Conservation (phyloP, 2,329 filamentous ascomycete genomes). For the Dactylellina parvicollis region DNA sequence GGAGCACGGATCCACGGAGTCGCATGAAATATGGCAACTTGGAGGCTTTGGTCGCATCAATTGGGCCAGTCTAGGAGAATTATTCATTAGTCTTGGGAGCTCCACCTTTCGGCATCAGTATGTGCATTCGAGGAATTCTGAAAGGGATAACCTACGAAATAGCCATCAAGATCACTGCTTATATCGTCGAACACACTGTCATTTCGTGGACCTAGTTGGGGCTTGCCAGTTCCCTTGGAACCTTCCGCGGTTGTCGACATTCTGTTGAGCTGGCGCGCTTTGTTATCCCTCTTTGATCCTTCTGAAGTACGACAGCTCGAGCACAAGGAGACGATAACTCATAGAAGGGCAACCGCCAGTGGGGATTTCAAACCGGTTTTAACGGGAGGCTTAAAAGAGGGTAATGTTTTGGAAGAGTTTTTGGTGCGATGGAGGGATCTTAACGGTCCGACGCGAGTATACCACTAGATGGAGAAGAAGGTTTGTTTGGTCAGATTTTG, state of each 20-base stretch:
- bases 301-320: too few relatives aligned
- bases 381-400: too few relatives aligned
- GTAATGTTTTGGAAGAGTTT: too few relatives aligned
- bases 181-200: slow-evolving; percentile 2
- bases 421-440: too few relatives aligned
- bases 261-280: not conserved
- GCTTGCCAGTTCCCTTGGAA: not conserved
- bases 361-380: too few relatives aligned
- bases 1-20: slow-evolving; percentile 78
- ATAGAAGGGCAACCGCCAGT: too few relatives aligned
- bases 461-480: too few relatives aligned
- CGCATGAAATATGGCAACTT: slow-evolving; percentile 80
- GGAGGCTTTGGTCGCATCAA: slow-evolving; percentile 76
- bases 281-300: too few relatives aligned
- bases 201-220: not conserved
- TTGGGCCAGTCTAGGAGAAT: slow-evolving; percentile 65
- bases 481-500: too few relatives aligned
- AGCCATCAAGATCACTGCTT: slow-evolving; percentile 27
- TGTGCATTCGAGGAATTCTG: not conserved
- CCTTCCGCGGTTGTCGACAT: not conserved
- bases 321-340: too few relatives aligned
- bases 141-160: slow-evolving; percentile 6
- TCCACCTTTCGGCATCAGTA: not conserved
- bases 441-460: too few relatives aligned
- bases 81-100: not conserved